phyloP scores from a whole-genome alignment of 2,329 filamentous ascomycete species.

The Dothistroma pini region DNA sequence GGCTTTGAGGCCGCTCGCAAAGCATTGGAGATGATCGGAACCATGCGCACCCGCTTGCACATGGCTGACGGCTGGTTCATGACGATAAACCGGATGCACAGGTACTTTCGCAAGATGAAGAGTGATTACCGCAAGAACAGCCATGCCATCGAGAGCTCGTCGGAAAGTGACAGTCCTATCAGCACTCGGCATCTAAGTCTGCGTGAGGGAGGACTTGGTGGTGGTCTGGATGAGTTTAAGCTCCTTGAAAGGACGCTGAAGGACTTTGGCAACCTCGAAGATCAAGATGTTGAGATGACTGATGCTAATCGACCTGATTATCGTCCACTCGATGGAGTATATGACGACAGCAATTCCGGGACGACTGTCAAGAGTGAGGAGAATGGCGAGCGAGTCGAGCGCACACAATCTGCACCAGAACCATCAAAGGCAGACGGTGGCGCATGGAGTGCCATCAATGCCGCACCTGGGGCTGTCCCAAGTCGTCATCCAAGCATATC shows the following conservation, averaged over 20 bases:
- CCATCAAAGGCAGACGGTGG: conserved; percentile 29
- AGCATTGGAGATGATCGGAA: conserved; percentile 49
- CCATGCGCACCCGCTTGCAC: conserved; percentile 52
- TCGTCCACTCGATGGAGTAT: conserved; percentile 26
- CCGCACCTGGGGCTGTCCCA: conserved; percentile 26
- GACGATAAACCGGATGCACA: conserved; percentile 53
- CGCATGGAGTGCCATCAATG: conserved; percentile 41
- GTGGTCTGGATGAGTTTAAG: conserved; percentile 56
- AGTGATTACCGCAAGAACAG: conserved; percentile 44
- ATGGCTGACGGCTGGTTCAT: conserved; percentile 57
- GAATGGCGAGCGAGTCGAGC: conserved; percentile 14
- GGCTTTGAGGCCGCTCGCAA: conserved; percentile 47
- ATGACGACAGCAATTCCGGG: conserved; percentile 30
- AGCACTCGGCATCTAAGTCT: conserved; percentile 29
- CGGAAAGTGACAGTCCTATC: conserved; percentile 30
- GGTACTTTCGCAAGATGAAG: conserved; percentile 52
- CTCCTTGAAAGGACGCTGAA: conserved; percentile 37
- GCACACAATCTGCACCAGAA: conserved; percentile 19
- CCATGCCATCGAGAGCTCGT: conserved; percentile 29
- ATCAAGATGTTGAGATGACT: conserved; percentile 38
- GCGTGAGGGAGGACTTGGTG: conserved; percentile 41
- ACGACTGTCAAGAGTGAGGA: conserved; percentile 36
- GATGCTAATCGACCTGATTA: conserved; percentile 26
- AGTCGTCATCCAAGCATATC: conserved; percentile 25
- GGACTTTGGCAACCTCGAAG: conserved; percentile 37